Evolutionary conservation across 495 filamentous ascomycete species (phyloP), one percentile per base, ranked within the genome.

Genomic region (Parathielavia hyrcaniae): DNA sequence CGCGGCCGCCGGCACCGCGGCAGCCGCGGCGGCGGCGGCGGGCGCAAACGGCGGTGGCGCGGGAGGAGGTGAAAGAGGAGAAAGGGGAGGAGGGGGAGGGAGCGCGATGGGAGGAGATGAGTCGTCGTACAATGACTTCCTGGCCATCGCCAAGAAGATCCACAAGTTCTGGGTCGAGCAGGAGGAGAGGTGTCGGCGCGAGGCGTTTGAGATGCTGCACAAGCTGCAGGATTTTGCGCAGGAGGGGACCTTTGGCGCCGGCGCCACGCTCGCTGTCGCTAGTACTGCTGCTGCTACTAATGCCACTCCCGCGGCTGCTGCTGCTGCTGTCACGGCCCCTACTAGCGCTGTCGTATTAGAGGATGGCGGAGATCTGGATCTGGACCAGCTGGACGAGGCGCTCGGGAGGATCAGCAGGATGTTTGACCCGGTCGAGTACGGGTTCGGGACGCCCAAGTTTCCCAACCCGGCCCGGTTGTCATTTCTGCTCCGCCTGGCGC

Each of bases 351-450:
- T 2, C 3, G 13, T 11, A n/a, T n/a, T n/a, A 11, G 45, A 38
- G 4, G 57, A 58, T 13, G 23, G 43, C 5, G 79, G 75, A 7
- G 85, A 85, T 40, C 73, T 97, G 38, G 95, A 97, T 62, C 74
- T 98, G 53, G 93, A 98, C 55, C 77, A 97, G 57, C 72, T 98
- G 22, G 95, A 97, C 61, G 91, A 96, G 66, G 91, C 90, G 3
- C 90, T 89, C 61, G 78, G 82, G 32, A 84, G 93, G 62, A 95
- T 92, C 60, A 79, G 79, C 39, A 79, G 77, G 10, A 87, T 87
- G 55, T 97, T 88, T 64, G 93, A 98, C 64, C 78, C 78, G 0
- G 72, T 80, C 19, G 81, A 90, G 64, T 89, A 86, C 38, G 93
- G 93, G 0, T 98, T 97, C 64, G 82, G 84, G 30, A 71, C 74